Conservation (phyloP, 192 early-diverging fungal genomes). For the Spizellomyces sp. region DNA sequence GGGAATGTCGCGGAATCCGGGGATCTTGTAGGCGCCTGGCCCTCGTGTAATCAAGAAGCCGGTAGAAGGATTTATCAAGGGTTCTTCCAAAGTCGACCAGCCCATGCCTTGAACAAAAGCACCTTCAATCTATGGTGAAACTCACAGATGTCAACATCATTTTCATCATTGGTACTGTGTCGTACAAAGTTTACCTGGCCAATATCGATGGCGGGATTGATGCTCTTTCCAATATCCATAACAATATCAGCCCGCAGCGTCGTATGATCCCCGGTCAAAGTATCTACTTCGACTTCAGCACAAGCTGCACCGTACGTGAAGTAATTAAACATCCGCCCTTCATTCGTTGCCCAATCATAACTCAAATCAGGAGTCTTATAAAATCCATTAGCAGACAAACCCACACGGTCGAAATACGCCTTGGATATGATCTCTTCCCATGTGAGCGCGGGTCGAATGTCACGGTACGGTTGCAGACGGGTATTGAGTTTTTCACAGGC, state of each 20-base stretch:
- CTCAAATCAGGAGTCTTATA: slow-evolving; percentile 81
- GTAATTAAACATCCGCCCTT: slow-evolving; percentile 76
- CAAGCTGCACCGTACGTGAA: slow-evolving; percentile 82
- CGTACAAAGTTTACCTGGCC: slow-evolving; percentile 67
- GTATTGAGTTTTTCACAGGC: slow-evolving; percentile 75
- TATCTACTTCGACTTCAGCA: slow-evolving; percentile 85
- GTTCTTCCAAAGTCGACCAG: slow-evolving; percentile 84
- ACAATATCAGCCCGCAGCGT: slow-evolving; percentile 72
- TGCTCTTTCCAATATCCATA: slow-evolving; percentile 84
- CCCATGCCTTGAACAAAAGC: slow-evolving; percentile 85
- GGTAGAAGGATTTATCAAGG: slow-evolving; percentile 66
- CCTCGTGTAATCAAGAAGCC: slow-evolving; percentile 81
- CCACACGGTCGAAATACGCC: slow-evolving; percentile 79
- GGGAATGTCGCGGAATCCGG: slow-evolving; percentile 81
- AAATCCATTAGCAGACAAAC: slow-evolving; percentile 81
- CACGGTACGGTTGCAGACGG: slow-evolving; percentile 72
- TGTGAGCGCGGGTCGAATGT: slow-evolving; percentile 51
- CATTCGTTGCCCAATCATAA: slow-evolving; percentile 71
- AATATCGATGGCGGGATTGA: slow-evolving; percentile 87
- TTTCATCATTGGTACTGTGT: slow-evolving; percentile 1
- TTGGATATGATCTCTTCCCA: slow-evolving; percentile 60
- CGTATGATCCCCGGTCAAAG: slow-evolving; percentile 78
- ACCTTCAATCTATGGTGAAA: slow-evolving; percentile 67
- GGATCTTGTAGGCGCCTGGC: slow-evolving; percentile 88
- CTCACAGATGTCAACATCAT: not conserved